A percentile compares a stretch with the other conserved stretches of the same genome.
These are phyloP conservation scores for Ceratobasidium sp. DNA, from an alignment of 1,284 basidiomycete genomes.

Conservation along the genomic window DNA sequence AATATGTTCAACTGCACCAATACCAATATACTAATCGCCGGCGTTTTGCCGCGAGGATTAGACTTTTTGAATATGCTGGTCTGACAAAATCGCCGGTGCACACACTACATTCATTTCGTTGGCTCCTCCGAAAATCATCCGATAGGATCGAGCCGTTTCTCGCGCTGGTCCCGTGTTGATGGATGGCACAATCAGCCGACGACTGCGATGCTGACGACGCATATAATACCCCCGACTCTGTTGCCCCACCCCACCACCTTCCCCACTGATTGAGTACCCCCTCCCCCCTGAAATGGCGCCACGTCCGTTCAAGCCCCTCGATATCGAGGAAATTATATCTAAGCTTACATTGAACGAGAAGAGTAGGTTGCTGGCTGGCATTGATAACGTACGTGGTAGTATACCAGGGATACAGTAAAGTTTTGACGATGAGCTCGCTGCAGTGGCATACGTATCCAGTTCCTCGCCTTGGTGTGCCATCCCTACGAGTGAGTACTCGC, in stretches of 20 bases:
- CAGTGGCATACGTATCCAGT: constrained; percentile 43
- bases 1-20: not conserved
- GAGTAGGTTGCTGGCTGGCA: constrained; percentile 44
- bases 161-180: constrained; percentile 23
- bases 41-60: constrained; percentile 11
- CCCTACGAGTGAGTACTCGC: constrained; percentile 32
- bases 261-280: not conserved
- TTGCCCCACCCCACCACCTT: not conserved
- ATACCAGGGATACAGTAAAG: not conserved
- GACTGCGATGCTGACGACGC: not conserved
- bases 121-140: constrained; percentile 33
- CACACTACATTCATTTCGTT: not conserved
- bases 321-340: constrained; percentile 43
- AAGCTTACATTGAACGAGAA: constrained; percentile 44
- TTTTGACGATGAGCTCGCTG: not conserved
- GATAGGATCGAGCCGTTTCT: constrained; percentile 12
- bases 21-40: constrained; percentile 7
- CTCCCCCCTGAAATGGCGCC: constrained; percentile 19
- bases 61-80: constrained; percentile 27
- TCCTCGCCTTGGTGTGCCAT: constrained; percentile 35
- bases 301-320: constrained; percentile 41
- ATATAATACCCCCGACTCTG: not conserved
- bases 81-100: not conserved
- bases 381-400: constrained; percentile 42
- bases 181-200: constrained; percentile 33